These are phyloP conservation scores for Morella rubra DNA, from an alignment of 306 rosid genomes.

Conservation along the genomic window DNA sequence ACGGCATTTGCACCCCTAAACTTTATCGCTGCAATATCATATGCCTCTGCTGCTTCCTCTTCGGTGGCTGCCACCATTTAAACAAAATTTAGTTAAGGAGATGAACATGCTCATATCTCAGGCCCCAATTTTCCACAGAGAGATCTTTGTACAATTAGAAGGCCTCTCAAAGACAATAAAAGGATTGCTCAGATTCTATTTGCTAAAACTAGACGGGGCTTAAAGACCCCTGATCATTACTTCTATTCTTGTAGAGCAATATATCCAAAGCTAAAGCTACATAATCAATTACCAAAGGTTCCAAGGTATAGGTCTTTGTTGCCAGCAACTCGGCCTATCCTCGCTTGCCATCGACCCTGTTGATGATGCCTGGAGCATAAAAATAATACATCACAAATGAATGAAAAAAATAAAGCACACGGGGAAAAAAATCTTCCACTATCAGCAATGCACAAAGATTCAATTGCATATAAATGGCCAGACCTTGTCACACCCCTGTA, in stretches of 20 bases:
- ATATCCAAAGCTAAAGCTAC: not conserved
- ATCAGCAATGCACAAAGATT: not conserved
- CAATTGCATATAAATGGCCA: not conserved
- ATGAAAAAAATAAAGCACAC: not conserved
- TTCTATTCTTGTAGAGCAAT: not conserved
- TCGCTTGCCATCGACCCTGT: slow-evolving; percentile 99
- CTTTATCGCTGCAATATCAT: slow-evolving; percentile 93
- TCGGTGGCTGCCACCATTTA: slow-evolving; percentile 65
- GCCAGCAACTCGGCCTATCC: slow-evolving; percentile 99
- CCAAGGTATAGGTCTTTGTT: slow-evolving; percentile 94
- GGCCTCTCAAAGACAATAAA: not conserved
- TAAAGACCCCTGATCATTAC: not conserved
- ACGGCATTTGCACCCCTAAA: slow-evolving; percentile 91
- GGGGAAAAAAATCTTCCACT: no score
- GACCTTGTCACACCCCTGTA: slow-evolving; percentile 96
- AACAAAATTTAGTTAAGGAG: not conserved
- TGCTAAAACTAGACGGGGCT: not conserved
- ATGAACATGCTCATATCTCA: no score
- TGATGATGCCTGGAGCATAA: slow-evolving; percentile 78
- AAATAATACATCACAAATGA: not conserved
- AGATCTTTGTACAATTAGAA: no score
- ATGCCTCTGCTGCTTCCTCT: slow-evolving; percentile 98
- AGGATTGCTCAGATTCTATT: not conserved
- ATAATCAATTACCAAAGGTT: slow-evolving; percentile 65
- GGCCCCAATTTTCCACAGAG: no score